Percentiles rank a stretch among this genome's conserved stretches.
These are phyloP conservation scores for Dendrostoma leiphaemia DNA, from an alignment of 2,329 filamentous ascomycete species.

Conservation along the genomic window DNA sequence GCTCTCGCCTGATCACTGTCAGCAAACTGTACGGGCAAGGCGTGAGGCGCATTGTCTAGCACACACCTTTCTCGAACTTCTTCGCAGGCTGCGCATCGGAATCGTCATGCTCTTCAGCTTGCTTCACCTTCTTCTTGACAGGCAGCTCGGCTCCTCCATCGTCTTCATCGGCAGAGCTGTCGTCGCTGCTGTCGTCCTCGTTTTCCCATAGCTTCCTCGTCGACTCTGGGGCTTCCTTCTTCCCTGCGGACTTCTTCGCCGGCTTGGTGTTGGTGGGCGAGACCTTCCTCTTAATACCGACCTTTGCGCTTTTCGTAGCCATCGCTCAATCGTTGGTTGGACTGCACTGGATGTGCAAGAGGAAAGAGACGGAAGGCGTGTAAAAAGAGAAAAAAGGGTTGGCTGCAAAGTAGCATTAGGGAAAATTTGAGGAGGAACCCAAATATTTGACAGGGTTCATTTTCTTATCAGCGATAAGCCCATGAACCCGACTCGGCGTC, in stretches of 20 bases:
- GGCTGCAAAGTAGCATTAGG: background rate
- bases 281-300: constrained; percentile 59
- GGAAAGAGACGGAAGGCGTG: background rate
- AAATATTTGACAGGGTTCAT: constrained; percentile 10
- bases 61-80: constrained; percentile 35
- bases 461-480: constrained; percentile 13
- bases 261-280: constrained; percentile 42
- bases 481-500: background rate
- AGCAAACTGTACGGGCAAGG: background rate
- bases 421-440: constrained; percentile 11
- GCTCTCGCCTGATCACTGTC: constrained; percentile 48
- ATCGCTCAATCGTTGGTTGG: constrained; percentile 32
- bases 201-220: constrained; percentile 31
- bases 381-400: background rate
- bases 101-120: constrained; percentile 26
- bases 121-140: constrained; percentile 35
- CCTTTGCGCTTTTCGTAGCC: constrained; percentile 43
- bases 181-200: constrained; percentile 35
- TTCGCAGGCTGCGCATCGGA: constrained; percentile 30
- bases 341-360: background rate
- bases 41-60: background rate
- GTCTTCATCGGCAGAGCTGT: constrained; percentile 47
- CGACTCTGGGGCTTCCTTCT: constrained; percentile 48
- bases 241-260: constrained; percentile 37
- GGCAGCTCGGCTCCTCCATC: constrained; percentile 52